Conservation (phyloP, 2,329 filamentous ascomycete species). For the Drechmeria coniospora region DNA sequence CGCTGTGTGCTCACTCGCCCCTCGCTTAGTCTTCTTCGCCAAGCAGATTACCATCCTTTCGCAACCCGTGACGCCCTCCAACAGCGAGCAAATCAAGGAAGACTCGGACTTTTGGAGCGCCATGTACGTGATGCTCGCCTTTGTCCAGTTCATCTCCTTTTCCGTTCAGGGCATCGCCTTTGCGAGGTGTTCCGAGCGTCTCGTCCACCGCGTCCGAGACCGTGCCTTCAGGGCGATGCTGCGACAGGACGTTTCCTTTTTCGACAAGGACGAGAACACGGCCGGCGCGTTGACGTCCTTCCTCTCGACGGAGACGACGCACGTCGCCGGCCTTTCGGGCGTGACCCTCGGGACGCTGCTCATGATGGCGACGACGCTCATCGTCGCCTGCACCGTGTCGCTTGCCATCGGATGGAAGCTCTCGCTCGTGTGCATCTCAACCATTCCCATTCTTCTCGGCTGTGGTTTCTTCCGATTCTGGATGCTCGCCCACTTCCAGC, state of each 20-base stretch:
- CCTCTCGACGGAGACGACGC: slow-evolving; percentile 76
- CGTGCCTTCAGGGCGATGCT: slow-evolving; percentile 74
- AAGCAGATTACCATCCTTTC: slow-evolving; percentile 68
- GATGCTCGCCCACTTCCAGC: slow-evolving; percentile 65
- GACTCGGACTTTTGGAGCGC: slow-evolving; percentile 73
- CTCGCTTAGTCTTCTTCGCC: slow-evolving; percentile 66
- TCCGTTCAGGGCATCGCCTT: slow-evolving; percentile 56
- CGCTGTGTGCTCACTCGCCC: slow-evolving; percentile 3
- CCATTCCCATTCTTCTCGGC: slow-evolving; percentile 59
- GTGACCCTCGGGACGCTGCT: slow-evolving; percentile 76
- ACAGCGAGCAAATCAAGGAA: slow-evolving; percentile 42
- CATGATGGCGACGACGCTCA: slow-evolving; percentile 63
- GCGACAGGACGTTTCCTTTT: slow-evolving; percentile 84
- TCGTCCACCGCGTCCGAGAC: slow-evolving; percentile 72
- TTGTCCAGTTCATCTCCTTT: slow-evolving; percentile 58
- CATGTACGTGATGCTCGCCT: slow-evolving; percentile 77
- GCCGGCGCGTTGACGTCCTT: slow-evolving; percentile 80
- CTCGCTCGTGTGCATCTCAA: slow-evolving; percentile 65
- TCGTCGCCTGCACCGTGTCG: slow-evolving; percentile 55
- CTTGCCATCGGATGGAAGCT: slow-evolving; percentile 79
- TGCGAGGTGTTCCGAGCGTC: slow-evolving; percentile 70
- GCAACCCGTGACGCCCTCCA: slow-evolving; percentile 28
- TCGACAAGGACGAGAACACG: slow-evolving; percentile 79
- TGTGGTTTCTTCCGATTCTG: slow-evolving; percentile 85
- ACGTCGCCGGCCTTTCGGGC: slow-evolving; percentile 76